Percentiles rank a stretch among this genome's conserved stretches.
Evolutionary conservation across 306 rosid genomes (phyloP).

Genomic region (Cucurbita maxima): DNA sequence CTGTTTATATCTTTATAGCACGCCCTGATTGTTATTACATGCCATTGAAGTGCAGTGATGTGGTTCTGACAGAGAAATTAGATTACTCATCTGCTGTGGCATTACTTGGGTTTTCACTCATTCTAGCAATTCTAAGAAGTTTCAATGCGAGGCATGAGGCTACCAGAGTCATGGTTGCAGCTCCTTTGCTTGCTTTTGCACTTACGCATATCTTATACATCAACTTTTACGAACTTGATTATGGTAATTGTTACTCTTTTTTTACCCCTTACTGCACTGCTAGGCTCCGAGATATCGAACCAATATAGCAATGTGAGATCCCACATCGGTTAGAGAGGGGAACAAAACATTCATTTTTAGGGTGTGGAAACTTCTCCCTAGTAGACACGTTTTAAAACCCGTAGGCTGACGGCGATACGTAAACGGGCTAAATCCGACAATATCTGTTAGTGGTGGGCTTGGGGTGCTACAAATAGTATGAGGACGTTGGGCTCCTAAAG

Average conservation of each 20-base stretch:
- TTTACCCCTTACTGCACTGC: neutral
- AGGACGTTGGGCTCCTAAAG: too few species aligned
- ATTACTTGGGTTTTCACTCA: constrained; percentile 60
- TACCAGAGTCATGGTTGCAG: constrained; percentile 57
- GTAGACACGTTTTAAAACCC: too few species aligned
- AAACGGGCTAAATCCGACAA: too few species aligned
- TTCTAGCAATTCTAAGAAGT: constrained; percentile 44
- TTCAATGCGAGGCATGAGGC: constrained; percentile 53
- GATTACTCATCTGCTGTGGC: constrained; percentile 59
- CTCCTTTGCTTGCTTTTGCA: constrained; percentile 58
- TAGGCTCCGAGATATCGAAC: neutral
- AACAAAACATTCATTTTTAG: too few species aligned
- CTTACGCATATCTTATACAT: constrained; percentile 56
- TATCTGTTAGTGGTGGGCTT: too few species aligned
- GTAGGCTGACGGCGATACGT: too few species aligned
- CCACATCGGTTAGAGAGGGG: too few species aligned
- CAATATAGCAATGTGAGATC: neutral
- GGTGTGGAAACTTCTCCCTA: too few species aligned
- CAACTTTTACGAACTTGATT: constrained; percentile 49
- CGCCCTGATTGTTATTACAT: neutral
- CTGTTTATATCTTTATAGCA: neutral
- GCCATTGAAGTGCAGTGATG: constrained; percentile 34
- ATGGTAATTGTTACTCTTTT: constrained; percentile 27
- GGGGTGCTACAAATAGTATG: too few species aligned
- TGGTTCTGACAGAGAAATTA: constrained; percentile 45